phyloP scores from a whole-genome alignment of 2,329 filamentous ascomycete genomes.

The Dothideomycetes sp. region DNA sequence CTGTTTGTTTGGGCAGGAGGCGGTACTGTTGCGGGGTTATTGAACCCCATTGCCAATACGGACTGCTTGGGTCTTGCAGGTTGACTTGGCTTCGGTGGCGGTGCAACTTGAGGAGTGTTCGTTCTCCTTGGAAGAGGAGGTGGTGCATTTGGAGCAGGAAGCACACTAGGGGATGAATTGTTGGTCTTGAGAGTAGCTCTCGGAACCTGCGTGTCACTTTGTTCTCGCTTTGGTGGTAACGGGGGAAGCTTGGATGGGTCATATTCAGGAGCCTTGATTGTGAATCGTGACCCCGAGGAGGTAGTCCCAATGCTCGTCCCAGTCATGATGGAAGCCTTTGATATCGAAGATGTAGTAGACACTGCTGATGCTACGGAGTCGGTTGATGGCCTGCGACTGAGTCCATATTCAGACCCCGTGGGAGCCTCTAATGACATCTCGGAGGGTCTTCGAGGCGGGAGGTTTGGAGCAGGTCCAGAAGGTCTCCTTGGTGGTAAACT shows the following conservation, averaged over 20 bases:
- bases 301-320: slow-evolving; percentile 22
- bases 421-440: slow-evolving; percentile 6
- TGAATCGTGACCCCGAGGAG: slow-evolving; percentile 9
- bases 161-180: slow-evolving; percentile 21
- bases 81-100: slow-evolving; percentile 7
- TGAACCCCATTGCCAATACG: slow-evolving; percentile 37
- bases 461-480: slow-evolving; percentile 24
- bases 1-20: slow-evolving; percentile 10
- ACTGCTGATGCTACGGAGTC: slow-evolving; percentile 35
- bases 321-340: slow-evolving; percentile 36
- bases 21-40: slow-evolving; percentile 23
- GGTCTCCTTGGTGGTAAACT: slow-evolving; percentile 32
- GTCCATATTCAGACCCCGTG: slow-evolving; percentile 11
- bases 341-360: slow-evolving; percentile 38
- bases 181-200: slow-evolving; percentile 26
- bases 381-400: slow-evolving; percentile 28
- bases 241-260: slow-evolving; percentile 44
- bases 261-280: slow-evolving; percentile 39
- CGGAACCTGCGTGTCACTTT: slow-evolving; percentile 28
- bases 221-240: slow-evolving; percentile 39
- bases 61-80: slow-evolving; percentile 25
- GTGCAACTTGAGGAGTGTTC: slow-evolving; percentile 10
- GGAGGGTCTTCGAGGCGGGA: slow-evolving; percentile 8
- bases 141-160: slow-evolving; percentile 13
- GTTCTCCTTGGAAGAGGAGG: slow-evolving; percentile 9